Conservation (phyloP, 805 yeast genomes). For the Lachancea sp. region DNA sequence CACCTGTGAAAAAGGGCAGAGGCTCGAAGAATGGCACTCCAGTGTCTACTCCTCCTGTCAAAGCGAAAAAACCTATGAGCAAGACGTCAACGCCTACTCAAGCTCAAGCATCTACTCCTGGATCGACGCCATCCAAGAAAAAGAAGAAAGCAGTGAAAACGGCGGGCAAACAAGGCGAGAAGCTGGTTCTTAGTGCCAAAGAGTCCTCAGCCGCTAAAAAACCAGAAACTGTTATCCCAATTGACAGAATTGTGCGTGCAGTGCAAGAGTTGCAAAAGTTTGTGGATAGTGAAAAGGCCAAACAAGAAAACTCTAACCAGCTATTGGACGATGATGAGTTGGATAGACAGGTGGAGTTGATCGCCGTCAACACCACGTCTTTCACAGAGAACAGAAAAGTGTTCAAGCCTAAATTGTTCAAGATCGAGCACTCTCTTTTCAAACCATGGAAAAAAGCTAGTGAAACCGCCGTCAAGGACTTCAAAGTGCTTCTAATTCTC, state of each 20-base stretch:
- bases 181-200: conserved; percentile 12
- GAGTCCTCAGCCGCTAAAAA: conserved; percentile 13
- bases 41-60: conserved; percentile 11
- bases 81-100: conserved; percentile 10
- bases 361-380: conserved; percentile 59
- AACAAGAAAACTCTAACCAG: conserved; percentile 27
- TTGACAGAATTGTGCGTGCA: conserved; percentile 42
- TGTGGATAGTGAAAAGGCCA: conserved; percentile 35
- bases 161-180: conserved; percentile 1
- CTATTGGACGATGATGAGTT: conserved; percentile 52
- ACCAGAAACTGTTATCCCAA: conserved; percentile 20
- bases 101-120: conserved; percentile 11
- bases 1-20: conserved; percentile 15
- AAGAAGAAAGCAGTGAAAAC: conserved; percentile 10
- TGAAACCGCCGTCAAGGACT: conserved; percentile 30
- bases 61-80: conserved; percentile 9
- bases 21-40: conserved; percentile 14
- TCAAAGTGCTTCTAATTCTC: conserved; percentile 35
- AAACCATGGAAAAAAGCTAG: conserved; percentile 27
- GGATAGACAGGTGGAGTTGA: conserved; percentile 45
- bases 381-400: conserved; percentile 47
- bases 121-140: conserved; percentile 17
- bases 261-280: conserved; percentile 61
- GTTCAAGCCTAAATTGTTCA: conserved; percentile 48
- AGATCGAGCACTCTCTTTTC: conserved; percentile 33